These are phyloP conservation scores for Pyronema omphalodes DNA, from an alignment of 495 filamentous ascomycete genomes.

Conservation along the genomic window DNA sequence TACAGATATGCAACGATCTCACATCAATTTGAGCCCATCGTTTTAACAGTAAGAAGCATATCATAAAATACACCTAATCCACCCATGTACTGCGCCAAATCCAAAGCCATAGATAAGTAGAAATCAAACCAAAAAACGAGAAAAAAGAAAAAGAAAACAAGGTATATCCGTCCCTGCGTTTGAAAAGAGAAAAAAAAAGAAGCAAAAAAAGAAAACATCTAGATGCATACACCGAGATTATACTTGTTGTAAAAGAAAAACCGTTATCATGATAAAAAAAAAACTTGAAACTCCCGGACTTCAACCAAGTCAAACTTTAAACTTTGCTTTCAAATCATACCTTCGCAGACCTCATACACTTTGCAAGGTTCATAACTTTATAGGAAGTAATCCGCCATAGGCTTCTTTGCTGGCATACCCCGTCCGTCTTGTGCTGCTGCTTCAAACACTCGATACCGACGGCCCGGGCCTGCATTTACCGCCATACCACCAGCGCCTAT, in stretches of 20 bases:
- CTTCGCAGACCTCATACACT: not conserved
- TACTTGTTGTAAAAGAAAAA: too few relatives aligned
- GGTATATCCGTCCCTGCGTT: not conserved
- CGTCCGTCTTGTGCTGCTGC: conserved; percentile 90
- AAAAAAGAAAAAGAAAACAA: not conserved
- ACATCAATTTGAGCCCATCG: not conserved
- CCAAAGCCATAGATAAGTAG: not conserved
- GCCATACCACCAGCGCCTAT: conserved; percentile 22
- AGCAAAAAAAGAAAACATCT: not conserved
- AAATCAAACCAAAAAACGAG: not conserved
- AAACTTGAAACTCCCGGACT: too few relatives aligned
- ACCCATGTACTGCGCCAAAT: not conserved
- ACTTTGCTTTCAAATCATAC: too few relatives aligned
- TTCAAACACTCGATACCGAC: conserved; percentile 89
- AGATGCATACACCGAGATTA: not conserved
- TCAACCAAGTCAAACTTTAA: too few relatives aligned
- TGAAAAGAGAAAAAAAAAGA: not conserved
- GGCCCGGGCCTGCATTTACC: conserved; percentile 52
- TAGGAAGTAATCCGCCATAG: conserved; percentile 93
- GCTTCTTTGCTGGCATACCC: conserved; percentile 98
- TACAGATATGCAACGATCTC: too few relatives aligned
- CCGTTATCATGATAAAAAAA: too few relatives aligned
- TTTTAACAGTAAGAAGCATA: not conserved
- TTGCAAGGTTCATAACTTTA: conserved; percentile 26
- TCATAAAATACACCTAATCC: not conserved